Evolutionary conservation across 495 filamentous ascomycete genomes (phyloP), one percentile per base, ranked within the genome.

Genomic region (Xylaria curta): DNA sequence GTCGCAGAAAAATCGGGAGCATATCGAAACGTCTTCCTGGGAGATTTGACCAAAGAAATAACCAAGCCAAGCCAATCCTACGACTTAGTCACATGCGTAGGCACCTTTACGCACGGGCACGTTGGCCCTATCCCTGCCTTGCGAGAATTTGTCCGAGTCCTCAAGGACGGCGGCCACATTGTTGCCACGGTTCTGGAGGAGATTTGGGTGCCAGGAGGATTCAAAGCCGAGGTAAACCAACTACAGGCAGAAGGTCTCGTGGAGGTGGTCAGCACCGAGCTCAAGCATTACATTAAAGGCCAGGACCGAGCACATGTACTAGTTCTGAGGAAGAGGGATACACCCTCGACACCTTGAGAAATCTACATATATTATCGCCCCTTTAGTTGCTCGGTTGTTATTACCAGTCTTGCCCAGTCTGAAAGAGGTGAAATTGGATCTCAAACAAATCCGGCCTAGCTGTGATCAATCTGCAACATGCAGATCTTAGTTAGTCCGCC

Each of bases 51-150:
- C 28, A 69, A 76, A 44, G 78, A 72, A 3, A 77, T 84, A 10
- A 65, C 76, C 10, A 73, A 74, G 58, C 46, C 73, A 2, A 80
- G 81, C 64, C 75, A 73, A 2, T 76, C 73, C 3, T 87, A 87
- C 64, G 83, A 87, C 19, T 75, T 82, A 1, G 80, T 87, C 17
- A 80, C 79, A 12, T 87, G 85, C 63, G 79, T 79, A 6, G 85
- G 85, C 33, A 87, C 83, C 5, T 83, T 87, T 56, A 86, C 85
- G 10, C 78, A 79, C 0, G 84, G 82, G 24, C 85, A 86, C 68
- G 84, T 87, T 36, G 84, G 84, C 0, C 82, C 84, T 9, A 78
- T 77, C 60, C 83, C 84, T 15, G 78, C 83, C 9, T 56, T 81
- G 61, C n/a, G 61, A 47, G 84, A 87, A 59, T 79, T 87, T 36